Evolutionary conservation across 2,329 filamentous ascomycete genomes (phyloP).

Genomic region (Dendryphion nanum): DNA sequence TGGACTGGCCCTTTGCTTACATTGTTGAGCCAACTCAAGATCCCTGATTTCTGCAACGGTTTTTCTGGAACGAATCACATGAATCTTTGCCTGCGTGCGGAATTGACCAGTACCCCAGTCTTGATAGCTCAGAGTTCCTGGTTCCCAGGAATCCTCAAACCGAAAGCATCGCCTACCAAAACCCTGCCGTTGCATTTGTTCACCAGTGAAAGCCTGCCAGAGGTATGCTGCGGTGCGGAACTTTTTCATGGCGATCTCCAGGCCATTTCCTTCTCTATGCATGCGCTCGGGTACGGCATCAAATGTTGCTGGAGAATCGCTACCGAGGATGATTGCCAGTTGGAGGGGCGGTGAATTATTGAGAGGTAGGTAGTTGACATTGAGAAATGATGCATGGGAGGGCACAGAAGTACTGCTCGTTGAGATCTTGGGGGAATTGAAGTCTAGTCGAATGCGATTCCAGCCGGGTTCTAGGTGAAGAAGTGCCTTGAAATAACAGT

Average conservation of each 20-base stretch:
- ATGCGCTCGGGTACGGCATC: conserved; percentile 75
- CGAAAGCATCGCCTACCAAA: conserved; percentile 83
- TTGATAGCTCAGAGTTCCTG: conserved; percentile 72
- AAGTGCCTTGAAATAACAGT: conserved; percentile 88
- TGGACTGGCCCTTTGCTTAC: conserved; percentile 64
- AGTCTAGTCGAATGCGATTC: conserved; percentile 86
- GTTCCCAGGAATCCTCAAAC: conserved; percentile 93
- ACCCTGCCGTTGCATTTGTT: conserved; percentile 91
- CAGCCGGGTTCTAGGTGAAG: conserved; percentile 88
- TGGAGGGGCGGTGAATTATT: conserved; percentile 80
- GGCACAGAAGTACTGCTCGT: conserved; percentile 65
- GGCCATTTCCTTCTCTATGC: conserved; percentile 75
- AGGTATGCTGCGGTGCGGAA: conserved; percentile 94
- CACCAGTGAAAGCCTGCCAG: conserved; percentile 95
- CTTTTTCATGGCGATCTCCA: conserved; percentile 81
- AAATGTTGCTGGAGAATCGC: conserved; percentile 82
- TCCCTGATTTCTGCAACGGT: conserved; percentile 82
- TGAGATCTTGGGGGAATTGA: conserved; percentile 76
- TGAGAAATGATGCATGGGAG: conserved; percentile 76
- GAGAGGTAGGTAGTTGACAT: conserved; percentile 81
- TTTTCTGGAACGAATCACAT: conserved; percentile 78
- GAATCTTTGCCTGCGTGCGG: conserved; percentile 88
- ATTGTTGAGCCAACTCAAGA: conserved; percentile 75
- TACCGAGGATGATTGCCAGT: conserved; percentile 81
- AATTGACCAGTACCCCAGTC: conserved; percentile 71